Base-by-base conservation (phyloP, 352 stramenopile species). In the Phytophthora brassicae region DNA sequence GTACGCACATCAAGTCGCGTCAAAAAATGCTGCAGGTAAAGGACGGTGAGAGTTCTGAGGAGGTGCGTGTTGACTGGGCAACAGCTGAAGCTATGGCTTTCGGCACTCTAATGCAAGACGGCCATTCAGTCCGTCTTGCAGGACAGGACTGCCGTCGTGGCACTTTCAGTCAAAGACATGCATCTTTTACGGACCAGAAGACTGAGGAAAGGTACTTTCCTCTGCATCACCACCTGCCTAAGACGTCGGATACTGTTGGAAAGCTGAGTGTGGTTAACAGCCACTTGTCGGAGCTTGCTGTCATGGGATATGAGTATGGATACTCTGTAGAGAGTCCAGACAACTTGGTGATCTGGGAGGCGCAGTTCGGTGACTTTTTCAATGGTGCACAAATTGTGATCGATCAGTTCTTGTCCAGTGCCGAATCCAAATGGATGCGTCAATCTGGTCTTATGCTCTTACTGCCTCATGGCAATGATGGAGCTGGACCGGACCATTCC, bases 311-410 rank as follows among this genome's bases (percentile, higher is more conserved):
- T 45, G 89, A 97, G 64, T 94, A 95, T 53, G 89, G 89, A 14
- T 97, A 97, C 71, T 94, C 82, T 26, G 88, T 90, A 59, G 88
- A 96, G 54, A 83, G 88, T 55, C 85, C 86, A 4, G 52, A 73
- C 22, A 90, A 88, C 62, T 60, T 97, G 17, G 77, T 91, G 39
- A 77, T 97, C n/a, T 97, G 89, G 89, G 89, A 97, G 46, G 89
- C 89, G 8, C 89, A 97, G 58, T 97, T 97, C 50, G 89, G 89
- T 12, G 89, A 97, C 66, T 97, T 96, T 46, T 84, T 86, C 73
- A 97, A 97, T 49, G 81, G 84, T 23, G 89, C 86, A 26, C 89
- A 97, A 56, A 92, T 92, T 35, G 81, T 96, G 45, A 95, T 97
- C 53, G 89, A 97, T 56, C 83, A 90, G 54, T 96, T 97, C 63